Percentiles rank a stretch among this genome's conserved stretches.
Conservation (phyloP, 1,139 yeast species). For the Nadsonia commutata region DNA sequence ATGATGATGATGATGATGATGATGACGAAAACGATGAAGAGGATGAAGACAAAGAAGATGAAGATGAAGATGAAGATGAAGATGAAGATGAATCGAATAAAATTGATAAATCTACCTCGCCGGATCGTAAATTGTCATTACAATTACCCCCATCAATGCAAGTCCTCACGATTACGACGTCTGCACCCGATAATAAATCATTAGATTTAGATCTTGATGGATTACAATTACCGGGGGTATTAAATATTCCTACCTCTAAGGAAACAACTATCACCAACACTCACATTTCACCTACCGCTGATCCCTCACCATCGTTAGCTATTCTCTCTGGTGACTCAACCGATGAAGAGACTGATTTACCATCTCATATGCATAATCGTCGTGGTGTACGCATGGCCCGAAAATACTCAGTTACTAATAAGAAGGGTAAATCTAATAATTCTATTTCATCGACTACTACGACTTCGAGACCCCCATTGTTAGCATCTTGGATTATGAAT, state of each 20-base stretch:
- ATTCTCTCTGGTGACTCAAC: conserved; percentile 60
- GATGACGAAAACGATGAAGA: conserved; percentile 8
- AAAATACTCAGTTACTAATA: conserved; percentile 40
- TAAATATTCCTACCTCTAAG: conserved; percentile 17
- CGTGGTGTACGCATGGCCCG: conserved; percentile 65
- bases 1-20: conserved; percentile 22
- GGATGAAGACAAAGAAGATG: conserved; percentile 8
- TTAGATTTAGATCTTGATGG: conserved; percentile 29
- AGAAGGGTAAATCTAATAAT: not conserved
- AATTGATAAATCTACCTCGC: too few relatives aligned
- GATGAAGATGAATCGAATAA: too few relatives aligned
- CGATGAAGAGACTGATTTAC: conserved; percentile 71
- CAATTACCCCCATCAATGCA: too few relatives aligned
- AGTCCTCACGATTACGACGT: too few relatives aligned
- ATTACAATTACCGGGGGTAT: conserved; percentile 26
- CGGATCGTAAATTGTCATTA: too few relatives aligned
- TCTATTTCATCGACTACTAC: conserved; percentile 52
- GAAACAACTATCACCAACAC: conserved; percentile 3
- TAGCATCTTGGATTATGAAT: conserved; percentile 87
- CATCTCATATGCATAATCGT: conserved; percentile 42
- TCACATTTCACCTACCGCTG: conserved; percentile 2
- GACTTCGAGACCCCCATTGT: conserved; percentile 77
- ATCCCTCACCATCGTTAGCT: conserved; percentile 5
- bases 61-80: conserved; percentile 2
- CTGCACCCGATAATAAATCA: conserved; percentile 9